These are phyloP conservation scores for Lolium perenne DNA, from an alignment of 176 grass and related monocot genomes.

Conservation along the genomic window DNA sequence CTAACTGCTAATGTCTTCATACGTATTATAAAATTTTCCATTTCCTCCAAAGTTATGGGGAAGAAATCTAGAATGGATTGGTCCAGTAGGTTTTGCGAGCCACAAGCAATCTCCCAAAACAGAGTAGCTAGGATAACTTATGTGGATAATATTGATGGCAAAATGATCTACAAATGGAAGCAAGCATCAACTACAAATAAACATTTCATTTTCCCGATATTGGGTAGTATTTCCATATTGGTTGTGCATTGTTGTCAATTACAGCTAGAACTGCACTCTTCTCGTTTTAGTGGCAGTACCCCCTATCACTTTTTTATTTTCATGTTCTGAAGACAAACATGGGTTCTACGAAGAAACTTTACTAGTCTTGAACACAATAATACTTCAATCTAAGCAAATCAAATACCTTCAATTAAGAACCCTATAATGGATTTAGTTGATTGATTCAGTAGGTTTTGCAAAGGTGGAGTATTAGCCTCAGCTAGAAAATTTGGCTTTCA, in stretches of 20 bases:
- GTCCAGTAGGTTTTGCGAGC: background rate
- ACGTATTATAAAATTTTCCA: background rate
- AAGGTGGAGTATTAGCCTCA: too few species aligned
- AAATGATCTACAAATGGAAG: background rate
- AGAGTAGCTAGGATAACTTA: background rate
- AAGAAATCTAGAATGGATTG: background rate
- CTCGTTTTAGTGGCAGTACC: background rate
- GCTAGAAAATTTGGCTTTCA: background rate
- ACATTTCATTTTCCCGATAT: background rate
- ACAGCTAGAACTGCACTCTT: background rate
- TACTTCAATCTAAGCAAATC: background rate
- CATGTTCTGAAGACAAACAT: background rate
- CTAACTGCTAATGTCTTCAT: background rate
- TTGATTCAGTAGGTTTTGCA: too few species aligned
- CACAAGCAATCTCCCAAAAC: background rate
- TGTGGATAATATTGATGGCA: background rate
- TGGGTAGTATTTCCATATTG: constrained; percentile 1
- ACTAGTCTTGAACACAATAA: background rate
- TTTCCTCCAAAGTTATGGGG: background rate
- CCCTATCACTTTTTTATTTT: background rate
- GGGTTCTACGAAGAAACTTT: background rate
- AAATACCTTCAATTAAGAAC: background rate
- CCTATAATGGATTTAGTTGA: background rate
- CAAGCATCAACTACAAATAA: background rate
- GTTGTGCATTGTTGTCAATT: background rate